A percentile compares a stretch with the other conserved stretches of the same genome.
Evolutionary conservation across 306 rosid species (phyloP).

Genomic region (Sicyos baderoa): DNA sequence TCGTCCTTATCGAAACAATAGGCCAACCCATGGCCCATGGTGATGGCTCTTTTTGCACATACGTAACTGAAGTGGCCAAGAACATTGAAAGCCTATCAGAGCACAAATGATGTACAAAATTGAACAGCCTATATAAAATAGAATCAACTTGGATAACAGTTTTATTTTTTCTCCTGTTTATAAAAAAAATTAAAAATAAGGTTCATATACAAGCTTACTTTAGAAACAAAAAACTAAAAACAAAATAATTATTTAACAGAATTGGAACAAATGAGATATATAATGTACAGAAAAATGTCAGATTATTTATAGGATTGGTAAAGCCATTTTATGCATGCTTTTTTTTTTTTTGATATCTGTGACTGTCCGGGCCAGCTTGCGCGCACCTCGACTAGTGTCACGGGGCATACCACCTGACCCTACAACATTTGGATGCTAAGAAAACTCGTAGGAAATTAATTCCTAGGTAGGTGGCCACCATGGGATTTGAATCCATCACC

Average conservation of each 20-base stretch:
- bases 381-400: too few species aligned
- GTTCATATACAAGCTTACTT: neutral
- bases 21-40: too few species aligned
- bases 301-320: conserved; percentile 2
- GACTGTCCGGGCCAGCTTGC: too few species aligned
- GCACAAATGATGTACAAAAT: neutral
- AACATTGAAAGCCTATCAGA: neutral
- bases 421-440: too few species aligned
- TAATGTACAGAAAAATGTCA: conserved; percentile 16
- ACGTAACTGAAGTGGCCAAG: too few species aligned
- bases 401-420: too few species aligned
- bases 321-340: conserved; percentile 33
- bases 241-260: neutral
- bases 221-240: neutral
- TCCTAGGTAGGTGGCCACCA: too few species aligned
- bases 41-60: too few species aligned
- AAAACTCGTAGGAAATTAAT: too few species aligned
- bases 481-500: too few species aligned
- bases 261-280: neutral
- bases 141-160: neutral
- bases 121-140: neutral
- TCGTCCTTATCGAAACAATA: too few species aligned
- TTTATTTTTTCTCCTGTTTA: neutral
- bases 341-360: too few species aligned
- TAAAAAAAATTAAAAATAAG: conserved; percentile 1